Base-by-base conservation (phyloP, 257 asterid genomes). In the Solanum bulbocastanum region DNA sequence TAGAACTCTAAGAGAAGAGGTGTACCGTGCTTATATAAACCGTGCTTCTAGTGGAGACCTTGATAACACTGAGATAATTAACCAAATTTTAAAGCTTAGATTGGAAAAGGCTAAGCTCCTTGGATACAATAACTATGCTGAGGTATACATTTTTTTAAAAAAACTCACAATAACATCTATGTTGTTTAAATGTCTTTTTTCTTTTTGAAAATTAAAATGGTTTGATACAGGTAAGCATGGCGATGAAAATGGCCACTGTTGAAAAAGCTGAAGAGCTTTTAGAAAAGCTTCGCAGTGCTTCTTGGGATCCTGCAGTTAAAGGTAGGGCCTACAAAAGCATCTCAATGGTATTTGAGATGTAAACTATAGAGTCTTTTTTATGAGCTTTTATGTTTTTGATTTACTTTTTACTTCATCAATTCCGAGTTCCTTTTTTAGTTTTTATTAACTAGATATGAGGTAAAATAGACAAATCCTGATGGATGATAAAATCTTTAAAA, bases 101-200 rank as follows among this genome's bases (percentile, higher is more conserved):
- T 93, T 94, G 94, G 98, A 96, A 87, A 96, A 95, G 92, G 98
- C 99, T 86, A 94, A 93, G 98, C 98, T 97, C 92, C 99, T 97
- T 87, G 98, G 99, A 44, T 97, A 94, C 89, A 95, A 92, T 81
- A 96, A 93, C 94, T 96, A 95, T 88, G 99, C 98, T 33, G 98
- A 96, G 98, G 99, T 97, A 93, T 13, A 87, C 72, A 76, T 32
- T 52, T 73, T 33, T 42, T n/a, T 32, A 5, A 46, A 25, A 36
- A 18, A 8, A 75, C 85, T 49, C 85, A 49, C 30, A 27, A 32
- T 81, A 81, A 6, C 85, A 46, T 81, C 69, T 30, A 81, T 18
- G 85, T 81, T 30, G 85, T 49, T 81, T 46, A 81, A 46, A 30
- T 81, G 52, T 46, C 42, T 30, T 49, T 49, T 76, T 44, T 49